Conservation (phyloP, 164 flowering plant species). For the Pachysandra terminalis region DNA sequence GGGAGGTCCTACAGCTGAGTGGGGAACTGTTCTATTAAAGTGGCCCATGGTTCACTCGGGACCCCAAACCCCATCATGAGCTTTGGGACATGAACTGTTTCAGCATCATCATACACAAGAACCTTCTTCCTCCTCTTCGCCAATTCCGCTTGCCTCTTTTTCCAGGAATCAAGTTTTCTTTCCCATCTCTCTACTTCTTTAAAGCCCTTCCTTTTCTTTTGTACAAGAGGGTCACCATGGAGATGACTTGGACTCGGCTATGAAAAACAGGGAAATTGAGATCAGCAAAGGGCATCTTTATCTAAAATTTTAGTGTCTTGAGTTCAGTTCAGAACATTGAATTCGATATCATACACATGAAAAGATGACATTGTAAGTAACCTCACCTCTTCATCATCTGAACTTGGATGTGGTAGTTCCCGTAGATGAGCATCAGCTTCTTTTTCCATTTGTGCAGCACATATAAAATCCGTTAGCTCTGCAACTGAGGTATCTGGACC, state of each 20-base stretch:
- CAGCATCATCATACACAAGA: conserved; percentile 1
- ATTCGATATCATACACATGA: not conserved
- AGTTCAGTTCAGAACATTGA: not conserved
- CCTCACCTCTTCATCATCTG: conserved; percentile 1
- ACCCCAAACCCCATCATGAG: conserved; percentile 36
- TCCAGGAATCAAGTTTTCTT: not conserved
- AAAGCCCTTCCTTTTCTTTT: conserved; percentile 12
- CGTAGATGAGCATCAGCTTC: not conserved
- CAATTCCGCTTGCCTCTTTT: not conserved
- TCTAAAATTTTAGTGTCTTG: not conserved
- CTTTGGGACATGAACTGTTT: conserved; percentile 11
- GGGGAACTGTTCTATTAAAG: not conserved
- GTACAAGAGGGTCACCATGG: not conserved
- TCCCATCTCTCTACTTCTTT: conserved; percentile 9
- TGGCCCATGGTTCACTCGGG: conserved; percentile 15
- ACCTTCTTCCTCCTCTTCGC: not conserved
- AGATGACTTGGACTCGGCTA: not conserved
- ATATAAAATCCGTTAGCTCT: conserved; percentile 11
- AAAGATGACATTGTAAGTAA: not conserved
- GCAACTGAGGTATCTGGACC: conserved; percentile 9
- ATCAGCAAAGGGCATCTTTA: not conserved
- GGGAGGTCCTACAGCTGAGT: conserved; percentile 9
- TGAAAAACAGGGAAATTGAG: not conserved
- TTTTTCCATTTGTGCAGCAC: conserved; percentile 9
- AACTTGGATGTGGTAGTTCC: not conserved